phyloP scores from a whole-genome alignment of 768 basidiomycete genomes.

The Daedaleopsis nitida region DNA sequence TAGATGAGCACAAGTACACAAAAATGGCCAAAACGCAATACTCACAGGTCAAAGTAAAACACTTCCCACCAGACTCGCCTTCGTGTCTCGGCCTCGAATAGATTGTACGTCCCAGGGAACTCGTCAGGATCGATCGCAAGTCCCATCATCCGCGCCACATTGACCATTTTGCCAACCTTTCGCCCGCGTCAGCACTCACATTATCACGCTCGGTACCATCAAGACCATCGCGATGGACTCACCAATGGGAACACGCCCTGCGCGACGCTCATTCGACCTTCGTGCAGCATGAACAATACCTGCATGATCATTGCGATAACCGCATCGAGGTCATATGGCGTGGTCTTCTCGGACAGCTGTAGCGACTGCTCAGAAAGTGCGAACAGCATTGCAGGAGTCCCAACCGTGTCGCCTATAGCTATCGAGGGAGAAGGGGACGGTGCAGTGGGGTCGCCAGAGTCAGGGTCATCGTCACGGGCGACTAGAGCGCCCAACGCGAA shows the following conservation, averaged over 20 bases:
- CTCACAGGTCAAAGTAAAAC: slow-evolving; percentile 76
- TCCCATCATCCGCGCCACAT: slow-evolving; percentile 63
- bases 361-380: slow-evolving; percentile 53
- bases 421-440: slow-evolving; percentile 13
- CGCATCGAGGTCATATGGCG: slow-evolving; percentile 55
- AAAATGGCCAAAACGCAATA: slow-evolving; percentile 13
- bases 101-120: slow-evolving; percentile 45
- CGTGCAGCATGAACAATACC: slow-evolving; percentile 54
- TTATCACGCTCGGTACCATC: background rate
- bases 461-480: slow-evolving; percentile 18
- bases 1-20: background rate
- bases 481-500: slow-evolving; percentile 60
- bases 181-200: background rate
- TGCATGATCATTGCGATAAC: slow-evolving; percentile 62
- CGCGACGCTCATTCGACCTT: slow-evolving; percentile 45
- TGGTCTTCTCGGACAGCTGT: slow-evolving; percentile 43
- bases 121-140: slow-evolving; percentile 62
- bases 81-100: slow-evolving; percentile 55
- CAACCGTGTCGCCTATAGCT: slow-evolving; percentile 10
- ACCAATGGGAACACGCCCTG: slow-evolving; percentile 48
- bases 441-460: background rate
- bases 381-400: slow-evolving; percentile 41
- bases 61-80: slow-evolving; percentile 79
- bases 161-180: slow-evolving; percentile 72
- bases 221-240: slow-evolving; percentile 13